Evolutionary conservation across 2,329 filamentous ascomycete species (phyloP).

Genomic region (Paramyrothecium sp.): DNA sequence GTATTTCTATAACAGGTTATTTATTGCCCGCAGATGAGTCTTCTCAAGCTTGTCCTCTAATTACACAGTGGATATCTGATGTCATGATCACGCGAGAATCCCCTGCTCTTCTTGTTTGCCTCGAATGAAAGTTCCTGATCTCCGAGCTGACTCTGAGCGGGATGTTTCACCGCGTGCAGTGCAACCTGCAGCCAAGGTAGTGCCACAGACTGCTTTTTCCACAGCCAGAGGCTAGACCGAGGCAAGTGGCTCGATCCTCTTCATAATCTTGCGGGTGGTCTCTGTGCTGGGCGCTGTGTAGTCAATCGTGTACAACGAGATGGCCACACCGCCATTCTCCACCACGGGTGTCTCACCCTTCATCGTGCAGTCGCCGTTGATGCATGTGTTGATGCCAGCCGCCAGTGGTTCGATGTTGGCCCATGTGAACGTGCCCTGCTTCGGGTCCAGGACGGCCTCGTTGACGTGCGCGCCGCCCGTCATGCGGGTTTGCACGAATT

Average conservation of each 20-base stretch:
- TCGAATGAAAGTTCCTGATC: too few species aligned
- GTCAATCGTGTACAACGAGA: slow-evolving; percentile 49
- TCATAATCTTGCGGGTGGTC: slow-evolving; percentile 19
- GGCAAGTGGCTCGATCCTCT: slow-evolving; percentile 17
- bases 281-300: slow-evolving; percentile 41
- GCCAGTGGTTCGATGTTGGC: slow-evolving; percentile 33
- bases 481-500: slow-evolving; percentile 44
- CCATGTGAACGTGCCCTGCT: slow-evolving; percentile 41
- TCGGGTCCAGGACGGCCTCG: slow-evolving; percentile 40
- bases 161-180: too few species aligned
- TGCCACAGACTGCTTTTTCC: too few species aligned
- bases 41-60: too few species aligned
- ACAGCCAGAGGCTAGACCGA: not conserved
- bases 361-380: slow-evolving; percentile 50
- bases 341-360: slow-evolving; percentile 49
- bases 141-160: too few species aligned
- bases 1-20: too few species aligned
- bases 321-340: slow-evolving; percentile 35
- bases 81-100: too few species aligned
- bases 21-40: too few species aligned
- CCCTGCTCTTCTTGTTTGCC: too few species aligned
- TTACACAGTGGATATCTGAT: too few species aligned
- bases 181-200: too few species aligned
- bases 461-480: slow-evolving; percentile 48
- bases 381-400: slow-evolving; percentile 44